Base-by-base conservation (phyloP, 345 rosid species). In the Camelina laxa region DNA sequence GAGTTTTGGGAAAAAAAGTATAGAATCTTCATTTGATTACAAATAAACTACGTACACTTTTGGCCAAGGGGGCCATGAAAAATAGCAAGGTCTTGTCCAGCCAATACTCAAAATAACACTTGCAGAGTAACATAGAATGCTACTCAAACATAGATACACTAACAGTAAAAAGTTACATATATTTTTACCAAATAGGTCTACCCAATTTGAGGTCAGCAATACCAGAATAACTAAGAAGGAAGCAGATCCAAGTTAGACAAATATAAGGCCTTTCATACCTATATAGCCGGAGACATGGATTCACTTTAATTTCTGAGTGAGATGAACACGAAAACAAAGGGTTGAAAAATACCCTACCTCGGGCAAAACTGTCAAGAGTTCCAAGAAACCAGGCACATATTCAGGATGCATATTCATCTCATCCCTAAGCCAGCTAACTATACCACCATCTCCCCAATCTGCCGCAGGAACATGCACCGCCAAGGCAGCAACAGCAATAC, bases 401-500 rank as follows among this genome's bases (percentile, higher is more conserved):
- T 90, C 99, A 62, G 96, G 98, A 86, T 84, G 94, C 61, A 86
- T 80, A 81, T 87, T 89, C 99, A 96, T 96, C 84, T 92, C 97
- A 80, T 89, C 91, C 77, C 78, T 85, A 47, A 96, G 96, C 98
- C 98, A 96, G 82, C 82, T 91, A 70, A 92, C 80, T 10, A 96
- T 89, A 60, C 99, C 96, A 70, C 95, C 94, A 81, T 90, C 92
- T 76, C 96, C 97, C 99, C 99, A 92, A 74, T 89, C 96, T 77
- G 85, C 94, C 2, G 96, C 87, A 62, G 97, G 94, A 75, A 96
- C 92, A 81, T 96, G 99, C 22, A 96, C 99, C 77, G 97, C 99
- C 89, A 92, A 86, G 54, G 98, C 98, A 72, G 98, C 99, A 56
- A 96, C 98, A 5, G 96, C 98, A 82, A 92, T 92, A 86, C 99